Evolutionary conservation across 2,329 filamentous ascomycete genomes (phyloP).

Genomic region (Talaromyces sp.): DNA sequence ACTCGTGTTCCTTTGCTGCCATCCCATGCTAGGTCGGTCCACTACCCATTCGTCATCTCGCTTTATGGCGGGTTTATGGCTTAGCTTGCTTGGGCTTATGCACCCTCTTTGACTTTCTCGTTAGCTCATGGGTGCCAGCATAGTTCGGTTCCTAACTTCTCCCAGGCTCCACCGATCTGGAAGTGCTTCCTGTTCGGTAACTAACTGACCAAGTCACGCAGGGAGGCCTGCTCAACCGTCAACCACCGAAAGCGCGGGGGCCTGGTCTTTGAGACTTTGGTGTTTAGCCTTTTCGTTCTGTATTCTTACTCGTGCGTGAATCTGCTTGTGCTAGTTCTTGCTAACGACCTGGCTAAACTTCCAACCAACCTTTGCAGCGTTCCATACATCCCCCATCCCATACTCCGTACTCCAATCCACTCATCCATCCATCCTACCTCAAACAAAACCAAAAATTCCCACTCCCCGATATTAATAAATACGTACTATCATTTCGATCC

Average conservation of each 20-base stretch:
- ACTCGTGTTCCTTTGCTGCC: slow-evolving; percentile 9
- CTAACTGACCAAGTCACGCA: too few species aligned
- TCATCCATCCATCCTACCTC: not conserved
- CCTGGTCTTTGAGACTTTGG: slow-evolving; percentile 22
- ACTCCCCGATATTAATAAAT: slow-evolving; percentile 8
- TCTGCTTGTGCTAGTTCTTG: slow-evolving; percentile 19
- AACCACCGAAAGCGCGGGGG: slow-evolving; percentile 26
- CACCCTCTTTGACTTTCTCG: slow-evolving; percentile 25
- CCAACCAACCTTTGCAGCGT: slow-evolving; percentile 6
- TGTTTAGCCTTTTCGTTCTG: slow-evolving; percentile 19
- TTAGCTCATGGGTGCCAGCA: slow-evolving; percentile 2
- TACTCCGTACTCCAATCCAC: slow-evolving; percentile 3
- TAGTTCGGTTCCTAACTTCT: slow-evolving; percentile 3
- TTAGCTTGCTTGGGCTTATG: slow-evolving; percentile 34
- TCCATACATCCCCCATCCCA: slow-evolving; percentile 3
- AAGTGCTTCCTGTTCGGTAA: slow-evolving; percentile 15
- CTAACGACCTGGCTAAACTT: not conserved
- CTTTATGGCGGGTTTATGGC: slow-evolving; percentile 28
- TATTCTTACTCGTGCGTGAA: not conserved
- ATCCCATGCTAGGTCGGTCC: slow-evolving; percentile 20
- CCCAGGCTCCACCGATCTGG: slow-evolving; percentile 35
- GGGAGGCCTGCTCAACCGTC: not conserved
- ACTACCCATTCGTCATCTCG: slow-evolving; percentile 34
- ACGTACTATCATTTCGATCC: slow-evolving; percentile 8
- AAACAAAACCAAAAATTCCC: slow-evolving; percentile 5